A percentile compares a stretch with the other conserved stretches of the same genome.
phyloP scores from a whole-genome alignment of 768 basidiomycete species.

The Lactarius hatsudake region DNA sequence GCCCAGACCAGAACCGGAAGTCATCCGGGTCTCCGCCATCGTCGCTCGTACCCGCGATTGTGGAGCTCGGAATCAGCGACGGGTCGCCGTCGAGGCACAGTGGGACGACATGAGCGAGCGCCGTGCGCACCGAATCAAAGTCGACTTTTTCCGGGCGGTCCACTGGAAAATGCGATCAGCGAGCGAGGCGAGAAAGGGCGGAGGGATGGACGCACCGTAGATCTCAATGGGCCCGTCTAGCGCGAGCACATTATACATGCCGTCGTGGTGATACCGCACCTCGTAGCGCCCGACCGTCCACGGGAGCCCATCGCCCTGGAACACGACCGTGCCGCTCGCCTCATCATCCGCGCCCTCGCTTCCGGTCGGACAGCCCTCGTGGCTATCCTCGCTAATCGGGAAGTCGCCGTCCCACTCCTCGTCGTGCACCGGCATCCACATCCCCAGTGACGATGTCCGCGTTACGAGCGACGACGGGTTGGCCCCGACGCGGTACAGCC shows the following conservation, averaged over 20 bases:
- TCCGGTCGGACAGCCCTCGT: conserved; percentile 30
- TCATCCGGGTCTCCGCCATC: conserved; percentile 78
- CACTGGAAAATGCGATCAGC: conserved; percentile 43
- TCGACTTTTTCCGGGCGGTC: conserved; percentile 63
- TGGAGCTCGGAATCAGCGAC: conserved; percentile 65
- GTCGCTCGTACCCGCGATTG: conserved; percentile 23
- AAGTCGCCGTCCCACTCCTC: conserved; percentile 93
- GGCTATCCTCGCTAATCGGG: conserved; percentile 46
- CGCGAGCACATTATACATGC: conserved; percentile 94
- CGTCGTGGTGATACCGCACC: conserved; percentile 92
- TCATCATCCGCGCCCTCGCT: conserved; percentile 39
- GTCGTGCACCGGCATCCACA: conserved; percentile 89
- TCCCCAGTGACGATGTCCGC: conserved; percentile 77
- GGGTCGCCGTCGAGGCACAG: conserved; percentile 87
- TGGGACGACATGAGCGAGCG: conserved; percentile 74
- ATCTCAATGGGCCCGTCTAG: conserved; percentile 85
- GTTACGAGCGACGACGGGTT: conserved; percentile 84
- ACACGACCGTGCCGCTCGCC: conserved; percentile 64
- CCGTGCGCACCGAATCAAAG: conserved; percentile 60
- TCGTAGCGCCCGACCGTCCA: conserved; percentile 89
- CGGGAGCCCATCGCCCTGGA: conserved; percentile 76
- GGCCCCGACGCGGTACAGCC: conserved; percentile 85
- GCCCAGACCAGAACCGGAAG: conserved; percentile 90
- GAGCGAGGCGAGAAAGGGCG: conserved; percentile 12
- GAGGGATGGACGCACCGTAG: conserved; percentile 56